A percentile compares a stretch with the other conserved stretches of the same genome.
Conservation (phyloP, 176 grass and related monocot genomes). For the Juncus inflexus region DNA sequence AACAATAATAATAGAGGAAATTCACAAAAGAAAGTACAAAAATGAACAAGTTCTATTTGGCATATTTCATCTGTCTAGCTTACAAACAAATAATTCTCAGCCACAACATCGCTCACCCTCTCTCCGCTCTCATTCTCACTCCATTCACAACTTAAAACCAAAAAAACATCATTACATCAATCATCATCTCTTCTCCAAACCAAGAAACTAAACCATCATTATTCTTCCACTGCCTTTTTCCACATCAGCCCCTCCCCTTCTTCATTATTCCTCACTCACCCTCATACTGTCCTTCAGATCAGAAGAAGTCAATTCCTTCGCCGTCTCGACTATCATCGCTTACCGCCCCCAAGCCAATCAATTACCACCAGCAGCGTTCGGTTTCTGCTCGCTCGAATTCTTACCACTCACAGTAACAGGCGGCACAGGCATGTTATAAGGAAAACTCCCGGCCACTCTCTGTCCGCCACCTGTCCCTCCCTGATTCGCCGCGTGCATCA, state of each 20-base stretch:
- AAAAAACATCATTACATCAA: not conserved
- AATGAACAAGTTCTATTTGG: not conserved
- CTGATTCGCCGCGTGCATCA: slow-evolving; percentile 51
- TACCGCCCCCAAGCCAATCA: not conserved
- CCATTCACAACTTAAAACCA: not conserved
- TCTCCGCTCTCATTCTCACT: not conserved
- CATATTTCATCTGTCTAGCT: not conserved
- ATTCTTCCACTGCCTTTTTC: not conserved
- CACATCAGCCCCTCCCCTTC: not conserved
- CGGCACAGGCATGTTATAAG: slow-evolving; percentile 42
- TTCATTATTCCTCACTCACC: slow-evolving; percentile 10
- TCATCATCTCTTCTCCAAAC: not conserved
- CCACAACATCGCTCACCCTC: not conserved
- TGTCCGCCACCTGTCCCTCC: slow-evolving; percentile 34
- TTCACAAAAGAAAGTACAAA: slow-evolving; percentile 2
- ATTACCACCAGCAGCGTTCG: slow-evolving; percentile 57
- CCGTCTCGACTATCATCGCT: not conserved
- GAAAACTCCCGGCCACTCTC: slow-evolving; percentile 42
- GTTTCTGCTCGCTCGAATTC: slow-evolving; percentile 60
- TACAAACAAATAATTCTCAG: not conserved
- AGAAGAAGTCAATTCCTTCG: too few species aligned
- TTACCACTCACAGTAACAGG: slow-evolving; percentile 33
- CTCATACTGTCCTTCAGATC: not conserved
- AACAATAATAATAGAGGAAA: not conserved
- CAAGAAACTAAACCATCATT: not conserved